A percentile compares a stretch with the other conserved stretches of the same genome.
Evolutionary conservation across 345 rosid genomes (phyloP).

Genomic region (Atalantia buxifolia): DNA sequence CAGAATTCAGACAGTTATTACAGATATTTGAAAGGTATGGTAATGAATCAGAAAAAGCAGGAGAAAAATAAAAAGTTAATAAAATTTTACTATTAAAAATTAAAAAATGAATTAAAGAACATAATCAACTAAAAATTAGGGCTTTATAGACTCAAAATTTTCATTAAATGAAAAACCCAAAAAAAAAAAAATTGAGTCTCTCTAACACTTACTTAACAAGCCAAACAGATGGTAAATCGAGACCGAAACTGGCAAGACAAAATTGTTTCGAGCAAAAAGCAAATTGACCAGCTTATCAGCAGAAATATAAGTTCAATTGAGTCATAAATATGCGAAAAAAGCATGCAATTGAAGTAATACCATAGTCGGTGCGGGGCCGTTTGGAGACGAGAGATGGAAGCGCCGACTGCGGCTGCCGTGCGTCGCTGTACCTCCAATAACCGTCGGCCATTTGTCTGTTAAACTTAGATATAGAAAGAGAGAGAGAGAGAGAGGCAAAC

Average conservation of each 20-base stretch:
- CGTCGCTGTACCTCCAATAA: constrained; percentile 46
- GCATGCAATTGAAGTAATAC: constrained; percentile 15
- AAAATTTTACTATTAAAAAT: too few species aligned
- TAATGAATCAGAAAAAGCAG: not conserved
- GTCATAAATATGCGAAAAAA: not conserved
- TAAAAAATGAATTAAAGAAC: not conserved
- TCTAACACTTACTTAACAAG: not conserved
- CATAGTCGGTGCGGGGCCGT: constrained; percentile 50
- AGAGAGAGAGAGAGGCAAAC: not conserved
- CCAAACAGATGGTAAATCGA: not conserved
- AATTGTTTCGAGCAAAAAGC: not conserved
- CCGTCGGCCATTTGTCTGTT: constrained; percentile 43
- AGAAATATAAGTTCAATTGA: not conserved
- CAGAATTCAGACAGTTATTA: not conserved
- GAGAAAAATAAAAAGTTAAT: not conserved
- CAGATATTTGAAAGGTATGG: not conserved
- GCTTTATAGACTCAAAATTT: not conserved
- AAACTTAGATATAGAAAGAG: not conserved
- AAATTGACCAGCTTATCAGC: not conserved
- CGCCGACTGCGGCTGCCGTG: constrained; percentile 33
- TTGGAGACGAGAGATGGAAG: constrained; percentile 34
- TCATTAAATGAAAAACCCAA: not conserved
- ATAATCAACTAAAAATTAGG: not conserved
- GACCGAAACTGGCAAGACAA: not conserved
- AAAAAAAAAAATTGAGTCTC: too few species aligned